phyloP scores from a whole-genome alignment of 2,329 filamentous ascomycete genomes.

The Lasiodiplodia sp. region DNA sequence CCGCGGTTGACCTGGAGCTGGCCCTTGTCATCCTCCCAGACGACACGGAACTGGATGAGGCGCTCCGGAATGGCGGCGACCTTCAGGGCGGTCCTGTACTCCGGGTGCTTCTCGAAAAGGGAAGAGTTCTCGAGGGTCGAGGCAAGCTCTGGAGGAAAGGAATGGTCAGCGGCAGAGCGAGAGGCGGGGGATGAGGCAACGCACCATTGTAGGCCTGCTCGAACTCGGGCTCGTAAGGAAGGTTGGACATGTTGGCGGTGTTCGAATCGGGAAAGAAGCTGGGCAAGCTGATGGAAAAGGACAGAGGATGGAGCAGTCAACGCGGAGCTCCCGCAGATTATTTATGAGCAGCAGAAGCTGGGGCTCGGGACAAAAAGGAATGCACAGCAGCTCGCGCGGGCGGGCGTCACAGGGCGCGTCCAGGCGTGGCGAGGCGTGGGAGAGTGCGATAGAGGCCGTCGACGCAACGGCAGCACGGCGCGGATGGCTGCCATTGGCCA shows the following conservation, averaged over 20 bases:
- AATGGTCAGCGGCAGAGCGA: constrained; percentile 11
- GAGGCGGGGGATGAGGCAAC: constrained; percentile 35
- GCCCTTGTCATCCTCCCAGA: constrained; percentile 95
- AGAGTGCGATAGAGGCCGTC: constrained; percentile 15
- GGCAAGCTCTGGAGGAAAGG: constrained; percentile 76
- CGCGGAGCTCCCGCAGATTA: constrained; percentile 19
- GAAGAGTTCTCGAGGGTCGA: constrained; percentile 93
- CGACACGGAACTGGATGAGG: constrained; percentile 94
- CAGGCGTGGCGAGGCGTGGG: constrained; percentile 23
- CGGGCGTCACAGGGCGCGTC: constrained; percentile 24
- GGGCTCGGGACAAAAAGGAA: constrained; percentile 33
- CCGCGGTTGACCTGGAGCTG: constrained; percentile 90
- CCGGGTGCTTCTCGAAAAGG: constrained; percentile 92
- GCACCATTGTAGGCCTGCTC: constrained; percentile 96
- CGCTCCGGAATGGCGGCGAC: constrained; percentile 93
- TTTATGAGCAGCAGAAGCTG: constrained; percentile 29
- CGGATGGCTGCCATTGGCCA: constrained; percentile 22
- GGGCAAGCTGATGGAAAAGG: constrained; percentile 24
- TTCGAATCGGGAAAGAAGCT: constrained; percentile 3
- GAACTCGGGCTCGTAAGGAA: constrained; percentile 92
- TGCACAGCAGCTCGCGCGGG: constrained; percentile 4
- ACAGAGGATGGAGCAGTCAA: constrained; percentile 12
- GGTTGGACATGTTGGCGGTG: constrained; percentile 72
- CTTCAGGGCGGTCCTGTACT: constrained; percentile 89
- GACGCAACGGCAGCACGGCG: constrained; percentile 7